These are phyloP conservation scores for Penicillium parvum DNA, from an alignment of 495 filamentous ascomycete genomes.

Conservation along the genomic window DNA sequence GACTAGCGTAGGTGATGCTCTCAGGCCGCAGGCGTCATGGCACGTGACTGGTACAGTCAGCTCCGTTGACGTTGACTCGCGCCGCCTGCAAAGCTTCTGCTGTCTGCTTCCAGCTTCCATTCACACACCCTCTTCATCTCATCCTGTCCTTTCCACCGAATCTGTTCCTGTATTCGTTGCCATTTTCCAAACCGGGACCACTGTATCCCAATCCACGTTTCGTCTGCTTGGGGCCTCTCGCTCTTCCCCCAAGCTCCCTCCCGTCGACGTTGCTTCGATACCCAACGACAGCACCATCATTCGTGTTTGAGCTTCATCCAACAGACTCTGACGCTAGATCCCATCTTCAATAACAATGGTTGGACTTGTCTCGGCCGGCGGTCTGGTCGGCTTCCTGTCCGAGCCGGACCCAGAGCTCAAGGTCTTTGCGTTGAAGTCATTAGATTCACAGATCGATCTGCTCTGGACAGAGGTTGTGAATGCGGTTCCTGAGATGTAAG, in stretches of 20 bases:
- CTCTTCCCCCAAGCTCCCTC: conserved; percentile 31
- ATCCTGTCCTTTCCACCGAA: conserved; percentile 18
- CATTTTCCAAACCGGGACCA: conserved; percentile 12
- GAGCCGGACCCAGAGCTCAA: conserved; percentile 91
- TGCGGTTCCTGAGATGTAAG: conserved; percentile 88
- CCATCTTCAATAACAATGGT: conserved; percentile 60
- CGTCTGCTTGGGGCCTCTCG: conserved; percentile 18
- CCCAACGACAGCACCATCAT: conserved; percentile 23
- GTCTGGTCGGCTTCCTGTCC: conserved; percentile 90
- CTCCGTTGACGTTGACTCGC: conserved; percentile 45
- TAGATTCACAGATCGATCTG: conserved; percentile 92
- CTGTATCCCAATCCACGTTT: conserved; percentile 5
- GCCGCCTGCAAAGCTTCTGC: conserved; percentile 34
- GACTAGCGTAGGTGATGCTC: no score
- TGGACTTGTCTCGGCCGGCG: conserved; percentile 87
- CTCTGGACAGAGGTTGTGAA: conserved; percentile 96
- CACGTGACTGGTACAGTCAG: conserved; percentile 29
- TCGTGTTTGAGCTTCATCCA: conserved; percentile 12
- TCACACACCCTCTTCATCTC: conserved; percentile 20
- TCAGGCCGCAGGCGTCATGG: conserved; percentile 10
- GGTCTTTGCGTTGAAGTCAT: conserved; percentile 86
- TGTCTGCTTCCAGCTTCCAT: conserved; percentile 32
- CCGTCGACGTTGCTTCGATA: conserved; percentile 38
- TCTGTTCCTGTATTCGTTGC: conserved; percentile 15
- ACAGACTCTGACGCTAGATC: conserved; percentile 6